Evolutionary conservation across 2,329 filamentous ascomycete species (phyloP), one percentile per base, ranked within the genome.

Genomic region (Fusarium concolor): DNA sequence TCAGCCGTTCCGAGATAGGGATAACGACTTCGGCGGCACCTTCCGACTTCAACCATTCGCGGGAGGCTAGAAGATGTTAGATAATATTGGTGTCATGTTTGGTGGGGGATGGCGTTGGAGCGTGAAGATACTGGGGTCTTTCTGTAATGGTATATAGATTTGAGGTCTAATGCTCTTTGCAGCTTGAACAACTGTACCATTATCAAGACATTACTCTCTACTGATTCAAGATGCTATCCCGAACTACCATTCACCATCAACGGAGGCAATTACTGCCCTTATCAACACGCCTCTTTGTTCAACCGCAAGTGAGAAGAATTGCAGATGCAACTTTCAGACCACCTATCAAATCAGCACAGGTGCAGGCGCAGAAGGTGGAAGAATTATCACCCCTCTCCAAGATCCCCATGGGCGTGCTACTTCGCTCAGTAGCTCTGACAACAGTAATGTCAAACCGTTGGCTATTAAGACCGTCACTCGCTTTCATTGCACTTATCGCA

Each of bases 391-490:
- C 66, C 1, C 57, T 73, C 2, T 66, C 67, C 14, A 73, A 72
- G 12, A 67, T 76, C 2, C 71, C 73, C 1, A 66, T 59, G 7
- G 68, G 63, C 2, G 65, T 68, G 0, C 61, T 76, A 8, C 18
- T 76, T 3, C 73, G 74, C 1, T 76, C 75, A 3, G 69, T 70
- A 2, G 45, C 62, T 3, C 51, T 76, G 29, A 76, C 75, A 4
- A 74, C 74, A 10, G 45, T 76, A 10, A 76, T 76, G 75, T 60
- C 71, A 1, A 74, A 70, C 3, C 57, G 58, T 14, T 71, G 68
- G 56, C 35, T 76, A 4, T 51, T 76, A 1, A 46, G 51, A 14
- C 75, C 74, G 0, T 76, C 73, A 14, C 67, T 76, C 3, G 62
- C 68, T 14, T 52, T 74, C 29, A 64, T 76, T 5, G 67, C 67